phyloP scores from a whole-genome alignment of 73 alveolate genomes.

The Paramecium pentaurelia region DNA sequence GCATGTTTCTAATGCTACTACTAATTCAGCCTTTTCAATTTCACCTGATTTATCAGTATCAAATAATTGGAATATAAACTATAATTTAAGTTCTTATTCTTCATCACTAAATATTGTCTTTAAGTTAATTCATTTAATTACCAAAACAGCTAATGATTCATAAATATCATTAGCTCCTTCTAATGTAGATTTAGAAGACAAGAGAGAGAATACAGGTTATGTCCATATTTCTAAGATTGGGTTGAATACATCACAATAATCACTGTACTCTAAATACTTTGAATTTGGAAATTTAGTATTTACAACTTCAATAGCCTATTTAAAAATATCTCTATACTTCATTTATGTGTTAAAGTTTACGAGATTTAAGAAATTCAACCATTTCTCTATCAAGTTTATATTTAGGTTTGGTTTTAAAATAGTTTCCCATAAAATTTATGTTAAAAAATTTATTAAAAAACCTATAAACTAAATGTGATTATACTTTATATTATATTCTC shows the following conservation, averaged over 20 bases:
- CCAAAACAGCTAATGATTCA: slow-evolving; percentile 44
- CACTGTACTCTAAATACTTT: background rate
- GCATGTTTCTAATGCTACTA: slow-evolving; percentile 9
- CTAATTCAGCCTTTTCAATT: slow-evolving; percentile 38
- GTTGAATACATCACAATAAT: slow-evolving; percentile 1
- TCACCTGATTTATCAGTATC: slow-evolving; percentile 48
- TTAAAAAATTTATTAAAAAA: background rate
- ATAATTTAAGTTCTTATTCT: slow-evolving; percentile 6
- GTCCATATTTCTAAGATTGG: background rate
- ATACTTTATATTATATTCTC: background rate
- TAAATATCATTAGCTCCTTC: slow-evolving; percentile 37
- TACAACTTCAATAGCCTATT: background rate
- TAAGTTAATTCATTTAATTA: background rate
- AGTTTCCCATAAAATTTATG: background rate
- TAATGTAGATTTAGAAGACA: background rate
- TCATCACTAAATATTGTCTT: slow-evolving; percentile 53
- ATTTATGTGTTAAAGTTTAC: background rate
- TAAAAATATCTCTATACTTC: background rate
- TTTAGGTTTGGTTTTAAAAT: background rate
- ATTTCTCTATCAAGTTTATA: background rate
- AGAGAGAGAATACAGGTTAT: background rate
- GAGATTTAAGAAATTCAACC: background rate
- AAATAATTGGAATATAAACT: slow-evolving; percentile 27
- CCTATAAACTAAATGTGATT: background rate
- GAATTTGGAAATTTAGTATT: background rate